Conservation (phyloP, 441 rosid species). For the Breynia disticha region DNA sequence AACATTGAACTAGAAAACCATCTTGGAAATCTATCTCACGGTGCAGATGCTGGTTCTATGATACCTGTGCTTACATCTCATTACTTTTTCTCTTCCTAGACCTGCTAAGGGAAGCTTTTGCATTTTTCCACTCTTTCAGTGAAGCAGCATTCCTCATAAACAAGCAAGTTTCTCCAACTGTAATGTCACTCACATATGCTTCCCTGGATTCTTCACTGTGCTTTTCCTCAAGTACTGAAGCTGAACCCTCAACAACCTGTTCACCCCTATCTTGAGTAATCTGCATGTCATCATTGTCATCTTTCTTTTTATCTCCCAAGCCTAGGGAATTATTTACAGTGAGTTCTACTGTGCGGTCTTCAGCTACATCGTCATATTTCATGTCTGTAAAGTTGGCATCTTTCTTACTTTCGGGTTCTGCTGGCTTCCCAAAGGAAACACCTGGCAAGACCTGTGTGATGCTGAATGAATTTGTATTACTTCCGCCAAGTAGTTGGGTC, state of each 20-base stretch:
- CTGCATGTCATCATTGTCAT: slow-evolving; percentile 12
- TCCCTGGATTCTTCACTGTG: slow-evolving; percentile 11
- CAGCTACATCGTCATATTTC: slow-evolving; percentile 18
- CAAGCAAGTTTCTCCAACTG: slow-evolving; percentile 42
- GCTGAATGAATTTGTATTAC: slow-evolving; percentile 40
- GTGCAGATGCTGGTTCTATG: slow-evolving; percentile 1
- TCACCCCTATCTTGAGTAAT: slow-evolving; percentile 14
- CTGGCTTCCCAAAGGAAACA: slow-evolving; percentile 20
- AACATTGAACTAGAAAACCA: background rate
- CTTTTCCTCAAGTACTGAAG: slow-evolving; percentile 15
- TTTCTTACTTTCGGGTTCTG: slow-evolving; percentile 12
- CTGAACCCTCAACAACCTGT: slow-evolving; percentile 13
- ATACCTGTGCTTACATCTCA: slow-evolving; percentile 19
- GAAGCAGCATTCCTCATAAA: slow-evolving; percentile 78
- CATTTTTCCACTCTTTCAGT: slow-evolving; percentile 52
- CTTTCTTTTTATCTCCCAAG: slow-evolving; percentile 14
- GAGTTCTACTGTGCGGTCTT: slow-evolving; percentile 9
- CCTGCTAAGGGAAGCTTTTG: slow-evolving; percentile 49
- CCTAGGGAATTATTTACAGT: slow-evolving; percentile 11
- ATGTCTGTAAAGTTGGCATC: slow-evolving; percentile 7
- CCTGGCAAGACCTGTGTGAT: slow-evolving; percentile 51
- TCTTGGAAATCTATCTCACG: too few species aligned
- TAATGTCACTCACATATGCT: slow-evolving; percentile 11
- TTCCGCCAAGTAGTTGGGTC: slow-evolving; percentile 59
- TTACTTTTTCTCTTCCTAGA: slow-evolving; percentile 39